Percentiles rank a stretch among this genome's conserved stretches.
Evolutionary conservation across 345 rosid genomes (phyloP).

Genomic region (Rhodomyrtus tomentosa): DNA sequence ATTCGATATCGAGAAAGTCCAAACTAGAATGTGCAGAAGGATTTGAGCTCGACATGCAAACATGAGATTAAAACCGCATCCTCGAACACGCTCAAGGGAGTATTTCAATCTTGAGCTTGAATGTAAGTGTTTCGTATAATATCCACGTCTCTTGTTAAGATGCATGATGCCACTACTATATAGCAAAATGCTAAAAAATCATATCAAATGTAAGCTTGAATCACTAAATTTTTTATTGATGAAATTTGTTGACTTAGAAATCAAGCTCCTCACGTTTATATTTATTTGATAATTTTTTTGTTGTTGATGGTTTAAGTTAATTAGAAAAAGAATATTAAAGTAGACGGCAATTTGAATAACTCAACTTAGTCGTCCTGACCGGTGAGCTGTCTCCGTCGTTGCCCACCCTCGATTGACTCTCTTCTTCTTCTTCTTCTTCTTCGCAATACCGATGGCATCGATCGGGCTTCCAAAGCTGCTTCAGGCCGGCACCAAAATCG

Average conservation of each 20-base stretch:
- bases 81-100: background rate
- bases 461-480: slow-evolving; percentile 40
- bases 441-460: slow-evolving; percentile 9
- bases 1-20: background rate
- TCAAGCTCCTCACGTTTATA: too few species aligned
- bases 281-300: too few species aligned
- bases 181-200: background rate
- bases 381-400: too few species aligned
- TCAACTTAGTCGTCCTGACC: background rate
- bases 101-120: background rate
- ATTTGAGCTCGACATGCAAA: background rate
- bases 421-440: background rate
- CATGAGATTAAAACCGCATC: background rate
- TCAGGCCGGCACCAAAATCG: slow-evolving; percentile 74
- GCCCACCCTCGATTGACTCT: slow-evolving; percentile 2
- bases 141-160: background rate
- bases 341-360: too few species aligned
- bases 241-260: background rate
- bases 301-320: too few species aligned
- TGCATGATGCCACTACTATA: background rate
- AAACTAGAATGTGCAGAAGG: background rate
- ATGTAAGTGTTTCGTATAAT: background rate
- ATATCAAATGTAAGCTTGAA: background rate
- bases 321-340: too few species aligned
- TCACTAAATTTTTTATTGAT: too few species aligned